Conservation (phyloP, 2,329 filamentous ascomycete genomes). For the Colletotrichum camelliae region DNA sequence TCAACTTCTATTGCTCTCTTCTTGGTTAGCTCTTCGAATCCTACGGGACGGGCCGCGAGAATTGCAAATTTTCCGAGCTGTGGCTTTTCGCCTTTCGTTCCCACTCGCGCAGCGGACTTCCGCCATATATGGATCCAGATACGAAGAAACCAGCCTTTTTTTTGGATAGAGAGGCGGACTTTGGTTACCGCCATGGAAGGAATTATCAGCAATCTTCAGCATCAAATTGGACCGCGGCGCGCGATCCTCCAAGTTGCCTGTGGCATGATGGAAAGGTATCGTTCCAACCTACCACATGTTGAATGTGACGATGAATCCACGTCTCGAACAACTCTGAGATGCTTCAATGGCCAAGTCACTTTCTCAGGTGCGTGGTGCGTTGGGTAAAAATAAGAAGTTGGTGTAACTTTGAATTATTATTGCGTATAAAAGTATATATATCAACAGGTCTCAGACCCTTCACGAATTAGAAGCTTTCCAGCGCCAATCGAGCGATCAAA, state of each 20-base stretch:
- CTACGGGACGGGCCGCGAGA: background rate
- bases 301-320: background rate
- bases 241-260: background rate
- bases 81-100: background rate
- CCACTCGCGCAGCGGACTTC: background rate
- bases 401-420: background rate
- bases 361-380: too few relatives aligned
- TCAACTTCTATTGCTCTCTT: background rate
- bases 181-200: fast-evolving
- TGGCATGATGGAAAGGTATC: background rate
- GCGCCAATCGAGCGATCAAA: background rate
- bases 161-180: background rate
- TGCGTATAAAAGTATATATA: fast-evolving
- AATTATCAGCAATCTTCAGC: background rate
- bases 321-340: fast-evolving
- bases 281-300: background rate
- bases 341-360: background rate
- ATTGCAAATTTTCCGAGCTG: background rate
- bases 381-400: background rate
- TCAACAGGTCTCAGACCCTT: background rate
- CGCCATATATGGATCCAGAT: background rate
- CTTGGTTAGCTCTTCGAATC: background rate
- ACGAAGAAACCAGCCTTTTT: fast-evolving
- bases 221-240: background rate
- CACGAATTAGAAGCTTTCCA: background rate